These are phyloP conservation scores for Crithidia acanthocephali DNA, from an alignment of 208 protist species.

Conservation along the genomic window DNA sequence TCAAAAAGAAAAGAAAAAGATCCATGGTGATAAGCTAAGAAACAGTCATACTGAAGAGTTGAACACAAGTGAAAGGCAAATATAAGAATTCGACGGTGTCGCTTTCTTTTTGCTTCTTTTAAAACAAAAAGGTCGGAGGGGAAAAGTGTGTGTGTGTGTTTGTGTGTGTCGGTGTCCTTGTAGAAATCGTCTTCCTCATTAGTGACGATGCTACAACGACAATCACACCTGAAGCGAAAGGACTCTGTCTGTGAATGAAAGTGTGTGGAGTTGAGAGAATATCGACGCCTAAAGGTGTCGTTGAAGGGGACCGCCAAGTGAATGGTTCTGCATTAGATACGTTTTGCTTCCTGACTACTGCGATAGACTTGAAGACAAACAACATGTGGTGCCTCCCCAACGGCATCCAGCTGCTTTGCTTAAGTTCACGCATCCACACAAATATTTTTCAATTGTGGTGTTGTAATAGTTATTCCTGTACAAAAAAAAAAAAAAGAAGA, in stretches of 20 bases:
- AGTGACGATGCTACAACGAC: background rate
- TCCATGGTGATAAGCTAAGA: slow-evolving; percentile 6
- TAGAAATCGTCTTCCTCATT: background rate
- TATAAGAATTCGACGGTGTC: slow-evolving; percentile 14
- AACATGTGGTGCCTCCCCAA: background rate
- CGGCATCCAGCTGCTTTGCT: background rate
- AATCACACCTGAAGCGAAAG: background rate
- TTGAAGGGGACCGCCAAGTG: slow-evolving; percentile 12
- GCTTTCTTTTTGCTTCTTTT: background rate
- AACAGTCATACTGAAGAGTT: slow-evolving; percentile 16
- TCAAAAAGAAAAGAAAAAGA: background rate
- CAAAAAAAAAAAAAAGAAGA: background rate
- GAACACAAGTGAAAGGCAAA: slow-evolving; percentile 15
- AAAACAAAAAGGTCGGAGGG: background rate
- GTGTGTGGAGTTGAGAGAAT: slow-evolving; percentile 1
- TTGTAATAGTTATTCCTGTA: background rate
- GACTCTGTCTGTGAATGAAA: slow-evolving; percentile 3
- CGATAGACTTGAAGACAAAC: background rate
- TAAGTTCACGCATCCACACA: background rate
- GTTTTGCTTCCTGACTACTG: slow-evolving; percentile 10
- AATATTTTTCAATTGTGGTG: background rate
- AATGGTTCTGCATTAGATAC: slow-evolving; percentile 8
- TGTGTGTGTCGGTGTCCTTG: too few relatives aligned
- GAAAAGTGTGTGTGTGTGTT: too few relatives aligned
- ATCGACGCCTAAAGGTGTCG: background rate